Percentiles rank a stretch among this genome's conserved stretches.
These are phyloP conservation scores for Neobulgaria alba DNA, from an alignment of 2,329 filamentous ascomycete species.

Conservation along the genomic window DNA sequence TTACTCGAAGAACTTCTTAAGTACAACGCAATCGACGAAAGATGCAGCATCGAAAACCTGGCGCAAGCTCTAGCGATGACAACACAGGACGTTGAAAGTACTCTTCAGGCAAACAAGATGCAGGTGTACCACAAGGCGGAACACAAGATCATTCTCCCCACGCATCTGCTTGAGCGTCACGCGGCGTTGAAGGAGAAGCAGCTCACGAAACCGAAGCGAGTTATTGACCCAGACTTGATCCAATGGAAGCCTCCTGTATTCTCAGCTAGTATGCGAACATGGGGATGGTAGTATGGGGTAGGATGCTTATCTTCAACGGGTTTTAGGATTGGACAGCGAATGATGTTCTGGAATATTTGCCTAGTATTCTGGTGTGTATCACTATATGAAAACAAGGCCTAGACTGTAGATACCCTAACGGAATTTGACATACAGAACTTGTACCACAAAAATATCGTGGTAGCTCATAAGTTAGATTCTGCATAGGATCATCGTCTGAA, in stretches of 20 bases:
- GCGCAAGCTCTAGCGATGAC: constrained; percentile 82
- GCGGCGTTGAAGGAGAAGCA: constrained; percentile 68
- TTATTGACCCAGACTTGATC: constrained; percentile 69
- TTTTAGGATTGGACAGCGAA: too few species aligned
- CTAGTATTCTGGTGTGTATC: too few species aligned
- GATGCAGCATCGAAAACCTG: constrained; percentile 78
- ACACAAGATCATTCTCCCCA: constrained; percentile 89
- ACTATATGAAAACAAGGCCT: too few species aligned
- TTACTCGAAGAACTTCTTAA: constrained; percentile 81
- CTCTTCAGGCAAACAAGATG: constrained; percentile 88
- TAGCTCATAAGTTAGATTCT: too few species aligned
- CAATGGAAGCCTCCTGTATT: constrained; percentile 97
- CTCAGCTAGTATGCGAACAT: constrained; percentile 79
- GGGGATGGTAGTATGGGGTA: constrained; percentile 89
- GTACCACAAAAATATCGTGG: too few species aligned
- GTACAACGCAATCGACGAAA: constrained; percentile 56
- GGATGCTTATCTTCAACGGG: too few species aligned
- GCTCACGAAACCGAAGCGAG: constrained; percentile 65
- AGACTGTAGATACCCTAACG: too few species aligned
- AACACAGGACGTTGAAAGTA: constrained; percentile 93
- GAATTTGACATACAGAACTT: too few species aligned
- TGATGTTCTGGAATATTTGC: too few species aligned
- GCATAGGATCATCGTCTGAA: too few species aligned
- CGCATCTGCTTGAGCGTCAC: constrained; percentile 60
- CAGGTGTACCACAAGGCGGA: constrained; percentile 92